phyloP scores from a whole-genome alignment of 2,329 filamentous ascomycete genomes.

The Claviceps digitariae region DNA sequence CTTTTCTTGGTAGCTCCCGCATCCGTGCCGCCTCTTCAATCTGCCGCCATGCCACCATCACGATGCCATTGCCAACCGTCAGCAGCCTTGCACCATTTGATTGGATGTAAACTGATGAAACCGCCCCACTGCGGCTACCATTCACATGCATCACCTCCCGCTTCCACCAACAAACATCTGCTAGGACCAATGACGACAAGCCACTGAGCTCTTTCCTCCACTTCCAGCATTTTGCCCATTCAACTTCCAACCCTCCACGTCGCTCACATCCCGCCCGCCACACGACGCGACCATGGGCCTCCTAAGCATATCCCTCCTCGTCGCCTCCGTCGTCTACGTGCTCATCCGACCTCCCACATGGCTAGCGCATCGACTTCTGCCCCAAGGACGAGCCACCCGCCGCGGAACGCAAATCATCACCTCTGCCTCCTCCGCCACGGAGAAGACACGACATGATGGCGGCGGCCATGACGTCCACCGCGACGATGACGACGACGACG shows the following conservation, averaged over 20 bases:
- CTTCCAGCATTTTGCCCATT: not conserved
- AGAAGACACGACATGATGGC: not conserved
- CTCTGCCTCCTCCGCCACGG: not conserved
- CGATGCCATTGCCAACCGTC: too few species aligned
- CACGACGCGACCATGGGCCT: slow-evolving; percentile 15
- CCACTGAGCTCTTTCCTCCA: too few species aligned
- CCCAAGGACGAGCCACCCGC: slow-evolving; percentile 8
- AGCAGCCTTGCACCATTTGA: not conserved
- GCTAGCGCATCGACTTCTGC: slow-evolving; percentile 21
- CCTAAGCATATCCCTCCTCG: slow-evolving; percentile 46
- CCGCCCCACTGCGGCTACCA: not conserved
- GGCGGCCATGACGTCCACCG: not conserved
- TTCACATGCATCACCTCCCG: too few species aligned
- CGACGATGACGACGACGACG: not conserved
- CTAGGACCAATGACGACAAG: too few species aligned
- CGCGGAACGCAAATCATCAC: slow-evolving; percentile 2
- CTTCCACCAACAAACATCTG: too few species aligned
- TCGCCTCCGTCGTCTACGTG: slow-evolving; percentile 46
- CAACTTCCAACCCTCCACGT: not conserved
- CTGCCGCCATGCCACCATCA: too few species aligned
- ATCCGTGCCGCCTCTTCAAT: too few species aligned
- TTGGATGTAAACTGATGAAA: too few species aligned
- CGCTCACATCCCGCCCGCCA: not conserved
- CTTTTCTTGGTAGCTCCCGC: too few species aligned
- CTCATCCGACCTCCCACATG: slow-evolving; percentile 39